Evolutionary conservation across 495 filamentous ascomycete genomes (phyloP).

Genomic region (Hyaloscypha finlandica): DNA sequence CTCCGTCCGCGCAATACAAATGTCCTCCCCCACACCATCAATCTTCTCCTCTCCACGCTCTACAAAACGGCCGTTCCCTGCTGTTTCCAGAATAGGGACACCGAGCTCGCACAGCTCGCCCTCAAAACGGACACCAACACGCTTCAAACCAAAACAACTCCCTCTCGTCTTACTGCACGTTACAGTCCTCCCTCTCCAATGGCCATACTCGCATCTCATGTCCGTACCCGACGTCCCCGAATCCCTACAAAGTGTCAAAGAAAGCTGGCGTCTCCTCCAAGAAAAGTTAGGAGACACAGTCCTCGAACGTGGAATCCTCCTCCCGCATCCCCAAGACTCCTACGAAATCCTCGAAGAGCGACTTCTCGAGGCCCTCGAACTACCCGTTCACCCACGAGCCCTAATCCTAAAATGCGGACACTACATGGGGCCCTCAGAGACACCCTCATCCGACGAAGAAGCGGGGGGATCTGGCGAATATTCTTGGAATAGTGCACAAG

Average conservation of each 20-base stretch:
- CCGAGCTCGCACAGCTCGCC: slow-evolving; percentile 41
- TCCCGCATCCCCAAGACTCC: slow-evolving; percentile 86
- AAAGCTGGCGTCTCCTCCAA: slow-evolving; percentile 73
- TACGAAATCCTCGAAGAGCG: slow-evolving; percentile 92
- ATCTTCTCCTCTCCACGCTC: slow-evolving; percentile 52
- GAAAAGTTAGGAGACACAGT: slow-evolving; percentile 78
- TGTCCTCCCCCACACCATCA: slow-evolving; percentile 63
- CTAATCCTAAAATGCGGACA: slow-evolving; percentile 81
- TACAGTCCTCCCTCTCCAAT: slow-evolving; percentile 73
- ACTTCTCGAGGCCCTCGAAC: slow-evolving; percentile 82
- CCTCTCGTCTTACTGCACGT: slow-evolving; percentile 89
- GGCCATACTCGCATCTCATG: slow-evolving; percentile 63
- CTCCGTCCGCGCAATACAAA: slow-evolving; percentile 76
- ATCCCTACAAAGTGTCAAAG: slow-evolving; percentile 57
- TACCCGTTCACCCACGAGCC: slow-evolving; percentile 61
- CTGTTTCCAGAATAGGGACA: slow-evolving; percentile 48
- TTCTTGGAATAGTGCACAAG: slow-evolving; percentile 34
- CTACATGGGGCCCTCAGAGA: slow-evolving; percentile 52
- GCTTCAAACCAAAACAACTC: slow-evolving; percentile 46
- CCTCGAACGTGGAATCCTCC: slow-evolving; percentile 78
- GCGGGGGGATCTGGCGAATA: slow-evolving; percentile 36
- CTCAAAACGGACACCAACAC: slow-evolving; percentile 52
- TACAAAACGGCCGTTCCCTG: slow-evolving; percentile 43
- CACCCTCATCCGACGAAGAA: slow-evolving; percentile 44
- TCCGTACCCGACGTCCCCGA: slow-evolving; percentile 50